A percentile compares a stretch with the other conserved stretches of the same genome.
Conservation (phyloP, 495 filamentous ascomycete species). For the Podospora fimiseda region DNA sequence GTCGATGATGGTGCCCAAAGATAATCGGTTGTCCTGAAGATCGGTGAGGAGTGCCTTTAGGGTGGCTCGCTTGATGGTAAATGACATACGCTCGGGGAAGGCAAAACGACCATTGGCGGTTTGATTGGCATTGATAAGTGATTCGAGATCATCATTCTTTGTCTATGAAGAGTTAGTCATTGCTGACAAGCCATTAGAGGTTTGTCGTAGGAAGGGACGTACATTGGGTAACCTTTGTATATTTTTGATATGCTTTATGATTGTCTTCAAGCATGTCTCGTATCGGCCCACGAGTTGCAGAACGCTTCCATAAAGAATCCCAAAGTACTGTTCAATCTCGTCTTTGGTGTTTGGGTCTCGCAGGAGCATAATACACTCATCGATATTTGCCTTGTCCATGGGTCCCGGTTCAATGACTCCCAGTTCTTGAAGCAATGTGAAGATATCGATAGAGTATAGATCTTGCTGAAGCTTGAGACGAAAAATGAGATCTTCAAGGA, state of each 20-base stretch:
- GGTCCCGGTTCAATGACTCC: background rate
- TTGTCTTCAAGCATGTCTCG: constrained; percentile 10
- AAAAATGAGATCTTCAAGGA: constrained; percentile 11
- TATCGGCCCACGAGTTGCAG: constrained; percentile 1
- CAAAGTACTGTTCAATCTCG: background rate
- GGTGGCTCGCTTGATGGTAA: constrained; percentile 3
- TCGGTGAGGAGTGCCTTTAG: constrained; percentile 9
- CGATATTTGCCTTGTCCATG: background rate
- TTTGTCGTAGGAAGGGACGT: background rate
- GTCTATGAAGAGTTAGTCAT: background rate
- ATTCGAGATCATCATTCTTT: background rate
- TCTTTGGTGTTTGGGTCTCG: background rate
- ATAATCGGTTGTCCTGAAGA: background rate
- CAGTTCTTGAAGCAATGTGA: background rate
- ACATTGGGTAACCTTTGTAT: constrained; percentile 8
- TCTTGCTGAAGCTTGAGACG: constrained; percentile 8
- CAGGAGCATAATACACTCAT: background rate
- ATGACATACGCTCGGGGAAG: constrained; percentile 7
- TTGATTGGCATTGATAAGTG: background rate
- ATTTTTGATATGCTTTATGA: constrained; percentile 6
- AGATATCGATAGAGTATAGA: constrained; percentile 4
- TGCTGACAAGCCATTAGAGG: background rate
- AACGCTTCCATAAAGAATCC: background rate
- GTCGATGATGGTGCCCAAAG: constrained; percentile 1
- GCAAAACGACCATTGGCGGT: background rate